phyloP scores from a whole-genome alignment of 306 rosid genomes.

The Castanospermum australe region DNA sequence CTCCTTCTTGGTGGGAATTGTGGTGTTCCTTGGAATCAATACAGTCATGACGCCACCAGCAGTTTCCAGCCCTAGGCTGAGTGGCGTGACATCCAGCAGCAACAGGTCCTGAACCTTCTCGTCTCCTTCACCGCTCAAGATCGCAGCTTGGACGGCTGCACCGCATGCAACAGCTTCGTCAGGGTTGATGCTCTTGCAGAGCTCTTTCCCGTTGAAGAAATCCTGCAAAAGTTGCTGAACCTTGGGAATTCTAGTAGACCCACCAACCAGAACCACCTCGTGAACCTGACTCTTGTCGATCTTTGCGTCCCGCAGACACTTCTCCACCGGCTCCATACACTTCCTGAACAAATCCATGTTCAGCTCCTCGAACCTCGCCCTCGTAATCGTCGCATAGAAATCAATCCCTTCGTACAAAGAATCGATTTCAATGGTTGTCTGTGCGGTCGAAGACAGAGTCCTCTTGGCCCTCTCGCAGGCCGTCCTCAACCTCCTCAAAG shows the following conservation, averaged over 20 bases:
- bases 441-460: slow-evolving; percentile 63
- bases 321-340: slow-evolving; percentile 89
- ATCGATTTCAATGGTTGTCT: slow-evolving; percentile 78
- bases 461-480: slow-evolving; percentile 83
- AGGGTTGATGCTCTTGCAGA: slow-evolving; percentile 81
- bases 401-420: slow-evolving; percentile 78
- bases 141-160: slow-evolving; percentile 88
- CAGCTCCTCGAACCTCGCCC: slow-evolving; percentile 85
- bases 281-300: slow-evolving; percentile 61
- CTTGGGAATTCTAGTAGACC: slow-evolving; percentile 77
- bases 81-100: slow-evolving; percentile 74
- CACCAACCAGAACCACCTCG: slow-evolving; percentile 82
- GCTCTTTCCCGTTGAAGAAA: slow-evolving; percentile 82
- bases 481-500: slow-evolving; percentile 74
- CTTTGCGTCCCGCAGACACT: slow-evolving; percentile 72
- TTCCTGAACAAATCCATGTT: slow-evolving; percentile 77
- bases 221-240: slow-evolving; percentile 76
- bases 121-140: slow-evolving; percentile 68
- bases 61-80: slow-evolving; percentile 72
- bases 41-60: slow-evolving; percentile 88
- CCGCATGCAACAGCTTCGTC: slow-evolving; percentile 93
- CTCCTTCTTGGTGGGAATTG: slow-evolving; percentile 79
- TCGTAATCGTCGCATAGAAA: slow-evolving; percentile 65
- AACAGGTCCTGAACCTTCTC: slow-evolving; percentile 75
- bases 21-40: slow-evolving; percentile 76